These are phyloP conservation scores for Pseudonectria buxi DNA, from an alignment of 2,329 filamentous ascomycete species.

Conservation along the genomic window DNA sequence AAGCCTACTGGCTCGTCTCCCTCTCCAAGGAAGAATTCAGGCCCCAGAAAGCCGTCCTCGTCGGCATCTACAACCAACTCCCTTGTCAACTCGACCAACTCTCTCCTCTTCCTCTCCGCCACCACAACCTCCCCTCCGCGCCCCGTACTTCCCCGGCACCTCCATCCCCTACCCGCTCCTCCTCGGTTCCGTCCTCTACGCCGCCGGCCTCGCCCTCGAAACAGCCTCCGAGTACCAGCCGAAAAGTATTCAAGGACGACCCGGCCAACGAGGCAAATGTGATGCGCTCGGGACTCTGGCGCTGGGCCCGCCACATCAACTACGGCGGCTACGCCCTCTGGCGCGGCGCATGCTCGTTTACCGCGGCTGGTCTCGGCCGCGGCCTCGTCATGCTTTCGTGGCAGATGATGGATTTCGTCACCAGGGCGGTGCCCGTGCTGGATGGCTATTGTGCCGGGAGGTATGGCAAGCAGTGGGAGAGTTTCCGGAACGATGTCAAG, in stretches of 20 bases:
- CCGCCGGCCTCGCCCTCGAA: slow-evolving; percentile 46
- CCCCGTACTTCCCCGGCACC: slow-evolving; percentile 13
- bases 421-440: slow-evolving; percentile 25
- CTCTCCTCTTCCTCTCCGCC: slow-evolving; percentile 44
- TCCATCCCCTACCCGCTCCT: slow-evolving; percentile 28
- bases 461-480: slow-evolving; percentile 33
- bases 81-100: slow-evolving; percentile 47
- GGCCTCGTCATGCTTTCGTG: slow-evolving; percentile 23
- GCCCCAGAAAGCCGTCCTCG: slow-evolving; percentile 31
- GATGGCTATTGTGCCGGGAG: slow-evolving; percentile 31
- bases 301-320: slow-evolving; percentile 34
- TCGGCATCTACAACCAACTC: slow-evolving; percentile 52
- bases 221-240: slow-evolving; percentile 50
- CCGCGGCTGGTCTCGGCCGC: slow-evolving; percentile 29
- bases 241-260: slow-evolving; percentile 34
- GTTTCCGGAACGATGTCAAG: slow-evolving; percentile 31
- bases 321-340: slow-evolving; percentile 33
- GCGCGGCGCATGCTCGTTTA: slow-evolving; percentile 27
- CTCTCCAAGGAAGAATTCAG: slow-evolving; percentile 46
- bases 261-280: slow-evolving; percentile 32
- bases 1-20: slow-evolving; percentile 45
- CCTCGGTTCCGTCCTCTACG: slow-evolving; percentile 43
- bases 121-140: slow-evolving; percentile 36
- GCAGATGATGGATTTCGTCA: slow-evolving; percentile 26
- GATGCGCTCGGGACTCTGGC: slow-evolving; percentile 32